phyloP scores from a whole-genome alignment of 108 stramenopile species.

The Cyclostephanos tholiformis region DNA sequence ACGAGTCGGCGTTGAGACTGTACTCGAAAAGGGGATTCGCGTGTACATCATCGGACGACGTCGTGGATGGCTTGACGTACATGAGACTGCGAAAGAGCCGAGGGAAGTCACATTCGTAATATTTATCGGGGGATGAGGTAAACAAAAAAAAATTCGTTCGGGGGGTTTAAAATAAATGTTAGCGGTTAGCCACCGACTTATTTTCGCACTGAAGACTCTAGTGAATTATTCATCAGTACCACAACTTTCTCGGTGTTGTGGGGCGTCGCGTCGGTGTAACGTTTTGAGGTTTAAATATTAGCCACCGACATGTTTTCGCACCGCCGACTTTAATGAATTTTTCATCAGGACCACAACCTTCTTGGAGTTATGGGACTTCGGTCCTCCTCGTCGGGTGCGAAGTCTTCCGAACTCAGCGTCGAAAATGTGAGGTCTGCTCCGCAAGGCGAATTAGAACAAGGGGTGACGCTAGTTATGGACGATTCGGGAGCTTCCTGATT shows the following conservation, averaged over 20 bases:
- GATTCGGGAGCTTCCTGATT: too few species aligned
- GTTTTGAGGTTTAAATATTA: too few species aligned
- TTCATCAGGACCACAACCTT: too few species aligned
- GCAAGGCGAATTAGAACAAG: background rate
- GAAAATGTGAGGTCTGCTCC: background rate
- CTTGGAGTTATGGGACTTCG: background rate
- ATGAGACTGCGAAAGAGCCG: slow-evolving; percentile 15
- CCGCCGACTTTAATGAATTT: too few species aligned
- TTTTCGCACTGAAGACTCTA: too few species aligned
- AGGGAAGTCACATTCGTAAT: background rate
- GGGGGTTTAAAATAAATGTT: too few species aligned
- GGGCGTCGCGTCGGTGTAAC: too few species aligned
- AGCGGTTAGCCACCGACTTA: too few species aligned
- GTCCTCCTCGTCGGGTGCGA: background rate
- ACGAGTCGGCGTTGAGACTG: slow-evolving; percentile 57
- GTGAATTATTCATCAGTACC: too few species aligned
- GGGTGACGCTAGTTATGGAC: background rate
- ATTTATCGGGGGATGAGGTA: too few species aligned
- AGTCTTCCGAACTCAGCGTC: background rate
- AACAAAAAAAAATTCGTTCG: too few species aligned
- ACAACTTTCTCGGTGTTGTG: background rate
- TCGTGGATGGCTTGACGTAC: slow-evolving; percentile 41
- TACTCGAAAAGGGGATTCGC: slow-evolving; percentile 60
- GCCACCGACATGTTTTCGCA: too few species aligned
- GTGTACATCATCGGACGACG: slow-evolving; percentile 14